Evolutionary conservation across 1,139 yeast species (phyloP), one percentile per base, ranked within the genome.

Genomic region (Candida albicans): DNA sequence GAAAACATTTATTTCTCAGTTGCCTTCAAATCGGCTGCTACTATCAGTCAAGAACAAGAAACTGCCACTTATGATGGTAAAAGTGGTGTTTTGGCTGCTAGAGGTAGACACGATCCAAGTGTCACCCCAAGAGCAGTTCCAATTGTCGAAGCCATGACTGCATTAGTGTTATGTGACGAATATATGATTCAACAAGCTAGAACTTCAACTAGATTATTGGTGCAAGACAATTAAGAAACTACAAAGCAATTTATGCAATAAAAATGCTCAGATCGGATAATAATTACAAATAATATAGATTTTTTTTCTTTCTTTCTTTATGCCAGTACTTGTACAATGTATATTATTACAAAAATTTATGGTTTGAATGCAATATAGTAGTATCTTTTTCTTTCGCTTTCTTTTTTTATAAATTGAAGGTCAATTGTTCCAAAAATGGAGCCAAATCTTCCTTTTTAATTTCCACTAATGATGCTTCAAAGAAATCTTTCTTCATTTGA

Each of bases 111-210:
- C 61, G 99, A 93, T 64, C 99, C 99, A 27, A 89, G 93, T 60
- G 99, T 93, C 44, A 95, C 96, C 11, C 99, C 99, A 52, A 83
- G 99, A 67, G 99, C 99, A 27, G 91, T 93, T 46, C 99, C 99
- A 41, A 93, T 93, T 59, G 98, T 93, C 37, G 99, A 93, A 70
- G 89, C 99, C 37, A 93, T 93, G 99, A 81, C 98, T 44, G 95
- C 98, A 8, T 75, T 95, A 54, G 97, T 89, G 2, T 69, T 93
- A 53, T 93, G 91, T 42, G 99, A 93, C 65, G 84, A 88, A 50
- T 70, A 85, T 46, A 69, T 93, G 69, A 78, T 91, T 40, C 99
- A 93, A 68, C 84, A 87, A 67, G 74, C 96, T 32, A 82, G 99
- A 68, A 90, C 86, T 53, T 57, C 58, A 36, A 69, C 72, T 32